phyloP scores from a whole-genome alignment of 2,329 filamentous ascomycete species.

The Diplodia corticola region DNA sequence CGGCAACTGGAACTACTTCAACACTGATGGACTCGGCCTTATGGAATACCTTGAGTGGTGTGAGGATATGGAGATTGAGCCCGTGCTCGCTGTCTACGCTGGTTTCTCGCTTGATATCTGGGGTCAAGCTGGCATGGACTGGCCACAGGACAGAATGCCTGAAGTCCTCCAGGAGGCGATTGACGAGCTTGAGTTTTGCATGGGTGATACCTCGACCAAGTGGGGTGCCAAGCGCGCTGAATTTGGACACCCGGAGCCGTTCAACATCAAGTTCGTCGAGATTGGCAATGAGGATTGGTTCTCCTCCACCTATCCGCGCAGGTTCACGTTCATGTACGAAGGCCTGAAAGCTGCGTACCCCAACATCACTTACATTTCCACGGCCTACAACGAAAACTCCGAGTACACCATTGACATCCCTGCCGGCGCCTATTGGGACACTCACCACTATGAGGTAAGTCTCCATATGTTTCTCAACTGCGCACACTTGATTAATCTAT shows the following conservation, averaged over 20 bases:
- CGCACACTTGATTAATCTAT: not conserved
- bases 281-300: constrained; percentile 44
- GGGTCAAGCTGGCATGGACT: constrained; percentile 37
- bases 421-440: constrained; percentile 40
- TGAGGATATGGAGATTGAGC: constrained; percentile 48
- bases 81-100: constrained; percentile 46
- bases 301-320: constrained; percentile 33
- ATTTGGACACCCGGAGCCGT: constrained; percentile 41
- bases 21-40: constrained; percentile 48
- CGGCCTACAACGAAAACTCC: constrained; percentile 30
- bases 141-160: constrained; percentile 38
- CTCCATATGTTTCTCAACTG: no score
- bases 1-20: constrained; percentile 49
- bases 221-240: constrained; percentile 39
- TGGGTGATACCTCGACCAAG: constrained; percentile 33
- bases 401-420: constrained; percentile 41
- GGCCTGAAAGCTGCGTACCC: constrained; percentile 39
- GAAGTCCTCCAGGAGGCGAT: constrained; percentile 44
- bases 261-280: constrained; percentile 41
- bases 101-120: constrained; percentile 46
- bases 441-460: constrained; percentile 41
- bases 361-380: constrained; percentile 38
- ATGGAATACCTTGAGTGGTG: constrained; percentile 52
- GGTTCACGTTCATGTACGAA: constrained; percentile 37
- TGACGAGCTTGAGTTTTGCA: constrained; percentile 37